Percentiles rank a stretch among this genome's conserved stretches.
phyloP scores from a whole-genome alignment of 139 green algal genomes.

The Tetradesmus obliquus region DNA sequence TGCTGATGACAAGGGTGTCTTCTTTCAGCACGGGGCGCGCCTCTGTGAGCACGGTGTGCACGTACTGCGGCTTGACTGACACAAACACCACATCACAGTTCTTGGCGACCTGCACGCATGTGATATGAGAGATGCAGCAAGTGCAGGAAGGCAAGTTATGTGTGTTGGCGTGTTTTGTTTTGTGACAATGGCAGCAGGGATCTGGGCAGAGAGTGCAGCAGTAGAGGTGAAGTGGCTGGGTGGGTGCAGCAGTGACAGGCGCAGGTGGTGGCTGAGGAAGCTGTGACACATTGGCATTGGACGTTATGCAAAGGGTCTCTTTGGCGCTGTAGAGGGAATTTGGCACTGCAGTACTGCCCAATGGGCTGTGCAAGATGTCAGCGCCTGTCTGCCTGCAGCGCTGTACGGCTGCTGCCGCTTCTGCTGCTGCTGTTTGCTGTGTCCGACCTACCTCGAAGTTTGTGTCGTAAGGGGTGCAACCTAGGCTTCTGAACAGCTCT shows the following conservation, averaged over 20 bases:
- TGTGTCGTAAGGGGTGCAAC: conserved; percentile 58
- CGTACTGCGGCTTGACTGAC: conserved; percentile 94
- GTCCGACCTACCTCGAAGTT: conserved; percentile 69
- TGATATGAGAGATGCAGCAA: background rate
- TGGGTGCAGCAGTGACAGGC: background rate
- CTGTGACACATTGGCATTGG: background rate
- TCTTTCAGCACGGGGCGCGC: conserved; percentile 35
- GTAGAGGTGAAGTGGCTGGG: background rate
- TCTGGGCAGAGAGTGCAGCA: background rate
- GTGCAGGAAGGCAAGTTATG: background rate
- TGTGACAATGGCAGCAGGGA: background rate
- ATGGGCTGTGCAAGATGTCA: background rate
- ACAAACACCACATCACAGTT: conserved; percentile 91
- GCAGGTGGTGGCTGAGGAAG: background rate
- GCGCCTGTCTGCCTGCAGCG: background rate
- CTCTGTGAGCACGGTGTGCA: conserved; percentile 62
- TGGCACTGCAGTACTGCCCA: background rate
- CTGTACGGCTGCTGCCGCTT: background rate
- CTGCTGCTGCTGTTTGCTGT: background rate
- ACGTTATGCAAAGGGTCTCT: background rate
- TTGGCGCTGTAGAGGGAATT: background rate
- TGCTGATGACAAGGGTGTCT: conserved; percentile 88
- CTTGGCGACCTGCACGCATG: conserved; percentile 68
- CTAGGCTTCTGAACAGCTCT: conserved; percentile 81
- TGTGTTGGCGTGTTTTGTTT: too few species aligned